Evolutionary conservation across 805 yeast species (phyloP).

Genomic region (Saccharomycopsis oosterbeekiorum): DNA sequence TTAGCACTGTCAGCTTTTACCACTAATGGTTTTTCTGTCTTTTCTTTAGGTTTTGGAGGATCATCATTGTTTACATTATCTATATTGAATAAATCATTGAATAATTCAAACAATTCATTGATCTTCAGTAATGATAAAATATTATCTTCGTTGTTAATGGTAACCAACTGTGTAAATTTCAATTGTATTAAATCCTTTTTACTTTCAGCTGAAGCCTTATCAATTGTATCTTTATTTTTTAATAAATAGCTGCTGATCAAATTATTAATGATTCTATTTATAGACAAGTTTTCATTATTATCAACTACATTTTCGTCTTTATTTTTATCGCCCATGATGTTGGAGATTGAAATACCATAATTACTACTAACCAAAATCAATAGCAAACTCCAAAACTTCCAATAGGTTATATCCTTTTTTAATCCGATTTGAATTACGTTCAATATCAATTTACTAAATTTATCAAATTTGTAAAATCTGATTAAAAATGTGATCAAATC

Average conservation of each 20-base stretch:
- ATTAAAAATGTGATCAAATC: constrained; percentile 4
- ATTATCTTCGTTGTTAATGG: constrained; percentile 56
- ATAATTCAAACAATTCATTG: constrained; percentile 56
- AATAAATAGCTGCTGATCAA: neutral
- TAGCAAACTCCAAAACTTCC: constrained; percentile 18
- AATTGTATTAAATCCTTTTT: constrained; percentile 40
- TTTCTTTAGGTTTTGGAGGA: neutral
- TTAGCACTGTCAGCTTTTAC: neutral
- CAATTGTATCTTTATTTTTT: neutral
- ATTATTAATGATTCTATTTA: neutral
- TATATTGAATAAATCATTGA: constrained; percentile 36
- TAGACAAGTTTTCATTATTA: neutral
- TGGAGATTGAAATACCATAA: constrained; percentile 5
- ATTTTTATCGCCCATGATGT: neutral
- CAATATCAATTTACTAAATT: constrained; percentile 3
- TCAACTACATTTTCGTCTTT: neutral
- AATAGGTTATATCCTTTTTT: constrained; percentile 4
- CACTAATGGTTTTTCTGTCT: too few species aligned
- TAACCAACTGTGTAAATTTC: constrained; percentile 63
- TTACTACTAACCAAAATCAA: constrained; percentile 13
- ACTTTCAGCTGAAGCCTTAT: neutral
- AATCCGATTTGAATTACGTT: constrained; percentile 7
- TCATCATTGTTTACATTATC: constrained; percentile 19
- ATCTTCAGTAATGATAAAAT: constrained; percentile 51
- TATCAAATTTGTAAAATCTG: constrained; percentile 10